These are phyloP conservation scores for Peronospora destructor DNA, from an alignment of 352 stramenopile genomes.

Conservation along the genomic window DNA sequence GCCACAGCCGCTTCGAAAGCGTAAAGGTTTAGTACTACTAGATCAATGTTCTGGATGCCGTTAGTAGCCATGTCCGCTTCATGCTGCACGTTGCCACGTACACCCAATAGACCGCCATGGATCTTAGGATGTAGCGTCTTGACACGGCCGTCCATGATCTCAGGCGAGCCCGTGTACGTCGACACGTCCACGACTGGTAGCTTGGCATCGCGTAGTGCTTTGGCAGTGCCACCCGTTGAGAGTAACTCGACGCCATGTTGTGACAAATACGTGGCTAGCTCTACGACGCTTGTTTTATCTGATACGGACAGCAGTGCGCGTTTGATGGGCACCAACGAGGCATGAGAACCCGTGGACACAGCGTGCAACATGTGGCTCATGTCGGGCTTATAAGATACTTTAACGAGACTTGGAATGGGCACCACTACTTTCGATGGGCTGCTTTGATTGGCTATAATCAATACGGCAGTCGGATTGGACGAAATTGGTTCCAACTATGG, in stretches of 20 bases:
- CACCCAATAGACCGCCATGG: conserved; percentile 96
- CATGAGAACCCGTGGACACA: conserved; percentile 49
- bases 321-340: conserved; percentile 88
- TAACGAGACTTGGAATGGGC: not conserved
- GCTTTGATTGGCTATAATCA: not conserved
- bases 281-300: conserved; percentile 97
- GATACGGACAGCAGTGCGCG: conserved; percentile 98
- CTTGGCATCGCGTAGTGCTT: conserved; percentile 91
- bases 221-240: conserved; percentile 97
- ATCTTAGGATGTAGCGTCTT: conserved; percentile 99
- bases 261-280: conserved; percentile 92
- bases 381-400: not conserved
- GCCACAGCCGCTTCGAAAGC: conserved; percentile 97
- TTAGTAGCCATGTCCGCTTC: conserved; percentile 94
- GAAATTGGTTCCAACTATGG: not conserved
- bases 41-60: conserved; percentile 96
- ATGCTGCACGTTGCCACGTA: conserved; percentile 95
- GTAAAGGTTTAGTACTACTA: conserved; percentile 99
- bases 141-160: conserved; percentile 99
- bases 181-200: conserved; percentile 95
- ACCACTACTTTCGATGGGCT: not conserved
- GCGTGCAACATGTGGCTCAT: conserved; percentile 85
- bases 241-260: conserved; percentile 93
- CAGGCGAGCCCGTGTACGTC: conserved; percentile 94
- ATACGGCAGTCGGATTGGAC: not conserved